A percentile compares a stretch with the other conserved stretches of the same genome.
These are phyloP conservation scores for Phytophthora litchii DNA, from an alignment of 352 stramenopile genomes.

Conservation along the genomic window DNA sequence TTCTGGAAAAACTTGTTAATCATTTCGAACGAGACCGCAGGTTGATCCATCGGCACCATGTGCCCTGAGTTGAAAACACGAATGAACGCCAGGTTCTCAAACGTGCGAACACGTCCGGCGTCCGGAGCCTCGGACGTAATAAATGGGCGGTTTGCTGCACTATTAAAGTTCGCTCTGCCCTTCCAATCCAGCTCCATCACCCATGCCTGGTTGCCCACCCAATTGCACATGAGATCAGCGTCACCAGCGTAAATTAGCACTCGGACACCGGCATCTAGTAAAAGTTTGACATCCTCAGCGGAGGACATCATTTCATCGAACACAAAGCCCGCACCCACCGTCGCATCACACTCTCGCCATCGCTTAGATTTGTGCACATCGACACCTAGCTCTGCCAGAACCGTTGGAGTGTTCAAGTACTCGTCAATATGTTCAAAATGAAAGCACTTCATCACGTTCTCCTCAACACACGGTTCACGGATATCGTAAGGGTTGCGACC, in stretches of 20 bases:
- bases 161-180: not conserved
- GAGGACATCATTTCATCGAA: not conserved
- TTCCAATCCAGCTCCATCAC: not conserved
- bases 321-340: not conserved
- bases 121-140: not conserved
- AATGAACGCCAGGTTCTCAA: not conserved
- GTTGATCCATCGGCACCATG: not conserved
- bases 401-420: not conserved
- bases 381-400: not conserved
- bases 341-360: not conserved
- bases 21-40: not conserved
- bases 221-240: not conserved
- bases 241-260: not conserved
- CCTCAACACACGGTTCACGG: not conserved
- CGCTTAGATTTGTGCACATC: not conserved
- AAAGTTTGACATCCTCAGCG: not conserved
- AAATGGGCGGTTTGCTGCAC: not conserved
- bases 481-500: not conserved
- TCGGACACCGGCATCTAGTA: not conserved
- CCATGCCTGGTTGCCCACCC: not conserved
- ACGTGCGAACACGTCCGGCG: not conserved
- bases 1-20: not conserved
- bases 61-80: not conserved
- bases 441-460: not conserved
- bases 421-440: not conserved